Evolutionary conservation across 345 rosid genomes (phyloP), one percentile per base, ranked within the genome.

Genomic region (Eucalyptus cladocalyx): DNA sequence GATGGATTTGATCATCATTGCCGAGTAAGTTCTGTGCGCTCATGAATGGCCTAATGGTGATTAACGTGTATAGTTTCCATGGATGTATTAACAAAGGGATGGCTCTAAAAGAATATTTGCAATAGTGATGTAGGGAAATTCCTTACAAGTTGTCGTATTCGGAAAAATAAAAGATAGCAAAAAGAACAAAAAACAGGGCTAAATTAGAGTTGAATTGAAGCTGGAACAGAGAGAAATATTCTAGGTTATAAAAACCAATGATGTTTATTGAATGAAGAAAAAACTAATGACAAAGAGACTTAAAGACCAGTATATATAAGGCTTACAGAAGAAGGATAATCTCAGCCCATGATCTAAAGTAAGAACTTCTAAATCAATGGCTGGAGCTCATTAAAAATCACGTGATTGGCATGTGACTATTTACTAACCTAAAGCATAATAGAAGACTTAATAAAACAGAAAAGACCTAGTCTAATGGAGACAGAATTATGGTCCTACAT

Each of bases 1-100:
- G 99, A 97, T 93, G 98, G 98, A 91, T 97, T 97, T 94, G 99
- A 97, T 93, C 99, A 97, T 91, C 99, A 97, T 92, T 97, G 99
- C 89, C 96, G 98, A 91, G 99, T 97, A 92, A 93, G 97, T 89
- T 87, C 76, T 69, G 72, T 51, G 87, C 19, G 34, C 81, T 86
- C 53, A 40, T 32, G n/a, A 45, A 85, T 49, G 65, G n/a, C 72
- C 56, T 51, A 28, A 40, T 67, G 32, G 42, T 60, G 54, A 26
- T n/a, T 54, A 32, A 51, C 1, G 12, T 54, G 17, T 42, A 11
- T 23, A 45, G 69, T 54, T n/a, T 50, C 21, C 3, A 6, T 40
- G 83, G 83, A 21, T 40, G 76, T 65, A 76, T 76, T 37, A 40
- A 76, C 16, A 6, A 37, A 40, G 83, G 83, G 83, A 76, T 76